Evolutionary conservation across 1,284 basidiomycete genomes (phyloP).

Genomic region (Leccinum pachyderme): DNA sequence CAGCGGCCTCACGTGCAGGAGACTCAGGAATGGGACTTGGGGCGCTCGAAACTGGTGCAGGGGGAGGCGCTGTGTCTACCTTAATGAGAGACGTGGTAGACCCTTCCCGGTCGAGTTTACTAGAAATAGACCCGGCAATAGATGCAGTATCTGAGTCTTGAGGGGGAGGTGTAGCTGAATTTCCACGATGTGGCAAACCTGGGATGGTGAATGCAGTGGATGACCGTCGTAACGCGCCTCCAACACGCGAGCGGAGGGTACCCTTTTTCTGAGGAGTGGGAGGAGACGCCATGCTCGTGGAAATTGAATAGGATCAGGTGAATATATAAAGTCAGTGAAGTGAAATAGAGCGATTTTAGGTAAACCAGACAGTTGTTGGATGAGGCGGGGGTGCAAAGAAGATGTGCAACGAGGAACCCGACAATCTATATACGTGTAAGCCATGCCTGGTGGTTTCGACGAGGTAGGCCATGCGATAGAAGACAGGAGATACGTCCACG

Average conservation of each 20-base stretch:
- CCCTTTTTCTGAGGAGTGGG: conserved; percentile 33
- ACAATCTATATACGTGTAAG: conserved; percentile 29
- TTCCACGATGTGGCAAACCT: conserved; percentile 26
- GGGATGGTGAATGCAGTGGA: conserved; percentile 35
- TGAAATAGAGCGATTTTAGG: conserved; percentile 7
- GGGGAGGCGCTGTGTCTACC: conserved; percentile 27
- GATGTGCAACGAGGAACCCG: conserved; percentile 18
- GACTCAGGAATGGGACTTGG: conserved; percentile 58
- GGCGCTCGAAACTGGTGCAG: conserved; percentile 21
- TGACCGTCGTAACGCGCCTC: conserved; percentile 32
- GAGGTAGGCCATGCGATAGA: conserved; percentile 31
- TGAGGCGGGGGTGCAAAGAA: conserved; percentile 21
- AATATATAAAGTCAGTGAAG: conserved; percentile 8
- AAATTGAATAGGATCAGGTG: background rate
- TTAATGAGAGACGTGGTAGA: conserved; percentile 29
- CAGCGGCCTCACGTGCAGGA: conserved; percentile 49
- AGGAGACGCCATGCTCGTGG: conserved; percentile 21
- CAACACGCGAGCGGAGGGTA: conserved; percentile 35
- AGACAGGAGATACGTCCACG: conserved; percentile 25
- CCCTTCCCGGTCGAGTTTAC: conserved; percentile 29
- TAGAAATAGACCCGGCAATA: conserved; percentile 24
- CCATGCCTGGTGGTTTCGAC: conserved; percentile 36
- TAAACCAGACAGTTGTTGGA: conserved; percentile 8
- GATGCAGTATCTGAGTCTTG: conserved; percentile 32
- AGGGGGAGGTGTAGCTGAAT: conserved; percentile 26